These are phyloP conservation scores for Geotrichum fermentans DNA, from an alignment of 1,139 yeast genomes.

Conservation along the genomic window DNA sequence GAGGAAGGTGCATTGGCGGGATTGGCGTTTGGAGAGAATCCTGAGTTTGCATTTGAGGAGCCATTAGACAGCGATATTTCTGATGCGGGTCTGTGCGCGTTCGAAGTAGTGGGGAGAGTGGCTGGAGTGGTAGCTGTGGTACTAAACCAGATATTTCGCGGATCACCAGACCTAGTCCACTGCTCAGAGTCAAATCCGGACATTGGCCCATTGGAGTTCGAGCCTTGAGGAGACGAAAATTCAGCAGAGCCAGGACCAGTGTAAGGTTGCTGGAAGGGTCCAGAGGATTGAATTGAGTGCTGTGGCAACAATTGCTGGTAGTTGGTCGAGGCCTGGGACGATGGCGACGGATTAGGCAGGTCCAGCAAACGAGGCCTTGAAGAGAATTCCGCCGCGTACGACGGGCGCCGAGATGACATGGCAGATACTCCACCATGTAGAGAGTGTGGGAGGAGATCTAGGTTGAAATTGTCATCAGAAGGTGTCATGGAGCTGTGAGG, in stretches of 20 bases:
- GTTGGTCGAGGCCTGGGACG: not conserved
- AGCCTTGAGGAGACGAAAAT: not conserved
- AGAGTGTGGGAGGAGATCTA: conserved; percentile 22
- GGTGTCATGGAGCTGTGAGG: not conserved
- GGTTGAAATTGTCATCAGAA: not conserved
- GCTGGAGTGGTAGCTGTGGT: conserved; percentile 1
- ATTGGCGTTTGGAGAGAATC: conserved; percentile 2
- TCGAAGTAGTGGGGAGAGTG: conserved; percentile 1
- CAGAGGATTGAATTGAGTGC: not conserved
- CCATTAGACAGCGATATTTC: not conserved
- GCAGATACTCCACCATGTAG: conserved; percentile 24
- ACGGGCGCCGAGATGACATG: conserved; percentile 34
- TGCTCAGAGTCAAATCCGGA: conserved; percentile 5
- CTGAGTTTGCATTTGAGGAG: conserved; percentile 7
- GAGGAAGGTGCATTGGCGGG: conserved; percentile 2
- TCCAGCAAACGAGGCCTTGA: conserved; percentile 28
- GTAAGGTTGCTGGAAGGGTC: not conserved
- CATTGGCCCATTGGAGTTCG: not conserved
- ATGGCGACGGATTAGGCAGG: conserved; percentile 10
- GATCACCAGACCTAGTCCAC: conserved; percentile 4
- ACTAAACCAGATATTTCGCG: conserved; percentile 9
- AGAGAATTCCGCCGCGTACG: conserved; percentile 36
- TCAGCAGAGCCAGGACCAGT: not conserved
- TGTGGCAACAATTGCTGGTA: conserved; percentile 4
- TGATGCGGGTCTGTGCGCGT: not conserved